Evolutionary conservation across 1,139 yeast species (phyloP).

Genomic region (Lizanozyma gosingica): DNA sequence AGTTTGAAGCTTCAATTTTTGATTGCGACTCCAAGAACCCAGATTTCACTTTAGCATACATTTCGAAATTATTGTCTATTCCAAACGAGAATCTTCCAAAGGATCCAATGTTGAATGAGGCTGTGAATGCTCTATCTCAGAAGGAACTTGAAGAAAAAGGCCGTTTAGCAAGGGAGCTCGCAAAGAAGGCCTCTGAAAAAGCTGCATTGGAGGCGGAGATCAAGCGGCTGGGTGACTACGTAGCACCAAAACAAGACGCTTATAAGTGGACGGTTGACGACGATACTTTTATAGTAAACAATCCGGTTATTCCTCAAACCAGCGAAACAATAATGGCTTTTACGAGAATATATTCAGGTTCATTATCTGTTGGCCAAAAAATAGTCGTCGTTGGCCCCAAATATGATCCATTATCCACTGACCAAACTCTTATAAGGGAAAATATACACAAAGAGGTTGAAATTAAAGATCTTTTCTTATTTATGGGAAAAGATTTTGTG

Average conservation of each 20-base stretch:
- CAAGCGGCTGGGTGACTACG: slow-evolving; percentile 19
- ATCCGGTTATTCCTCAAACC: slow-evolving; percentile 26
- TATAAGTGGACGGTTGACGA: slow-evolving; percentile 44
- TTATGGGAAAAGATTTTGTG: slow-evolving; percentile 90
- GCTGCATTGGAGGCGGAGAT: slow-evolving; percentile 27
- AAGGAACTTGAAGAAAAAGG: slow-evolving; percentile 65
- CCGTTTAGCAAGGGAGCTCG: slow-evolving; percentile 59
- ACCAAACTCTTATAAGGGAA: slow-evolving; percentile 26
- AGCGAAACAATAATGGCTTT: slow-evolving; percentile 57
- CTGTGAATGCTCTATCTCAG: slow-evolving; percentile 22
- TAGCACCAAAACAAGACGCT: slow-evolving; percentile 20
- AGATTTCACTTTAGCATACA: slow-evolving; percentile 70
- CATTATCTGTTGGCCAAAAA: slow-evolving; percentile 64
- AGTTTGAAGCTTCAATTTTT: slow-evolving; percentile 47
- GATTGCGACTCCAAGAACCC: slow-evolving; percentile 45
- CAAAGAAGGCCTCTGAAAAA: slow-evolving; percentile 60
- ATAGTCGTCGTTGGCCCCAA: slow-evolving; percentile 78
- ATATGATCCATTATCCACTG: slow-evolving; percentile 56
- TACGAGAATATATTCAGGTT: slow-evolving; percentile 83
- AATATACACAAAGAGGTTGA: slow-evolving; percentile 17
- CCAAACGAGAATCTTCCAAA: slow-evolving; percentile 75
- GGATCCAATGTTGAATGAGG: slow-evolving; percentile 20
- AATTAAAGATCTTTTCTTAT: slow-evolving; percentile 62
- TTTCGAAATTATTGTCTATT: slow-evolving; percentile 81
- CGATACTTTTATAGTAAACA: too few relatives aligned